Evolutionary conservation across 169 alveolate species (phyloP).

Genomic region (Plasmodium vivax): DNA sequence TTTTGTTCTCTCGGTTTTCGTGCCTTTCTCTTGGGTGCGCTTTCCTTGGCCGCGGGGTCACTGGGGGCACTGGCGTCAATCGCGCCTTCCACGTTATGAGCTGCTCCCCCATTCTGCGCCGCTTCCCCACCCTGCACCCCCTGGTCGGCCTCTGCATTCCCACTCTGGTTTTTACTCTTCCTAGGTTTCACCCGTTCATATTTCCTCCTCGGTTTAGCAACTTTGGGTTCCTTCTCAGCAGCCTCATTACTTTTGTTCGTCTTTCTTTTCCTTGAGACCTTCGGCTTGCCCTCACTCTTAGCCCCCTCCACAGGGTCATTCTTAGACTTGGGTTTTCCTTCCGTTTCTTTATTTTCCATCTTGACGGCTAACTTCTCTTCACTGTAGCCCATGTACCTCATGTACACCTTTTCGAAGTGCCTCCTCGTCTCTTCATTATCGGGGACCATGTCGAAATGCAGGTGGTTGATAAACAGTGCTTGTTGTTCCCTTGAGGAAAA

Average conservation of each 20-base stretch:
- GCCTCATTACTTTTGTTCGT: conserved; percentile 1
- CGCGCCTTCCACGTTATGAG: neutral
- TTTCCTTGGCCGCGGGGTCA: neutral
- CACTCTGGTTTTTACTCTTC: conserved; percentile 24
- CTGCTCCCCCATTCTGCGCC: neutral
- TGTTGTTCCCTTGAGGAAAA: conserved; percentile 27
- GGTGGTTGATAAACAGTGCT: conserved; percentile 14
- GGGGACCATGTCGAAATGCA: conserved; percentile 69
- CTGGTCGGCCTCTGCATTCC: neutral
- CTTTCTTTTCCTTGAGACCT: conserved; percentile 28
- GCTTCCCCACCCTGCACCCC: neutral
- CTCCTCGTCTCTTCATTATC: conserved; percentile 48
- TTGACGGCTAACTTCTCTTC: neutral
- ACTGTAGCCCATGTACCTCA: conserved; percentile 60
- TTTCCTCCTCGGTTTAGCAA: conserved; percentile 71
- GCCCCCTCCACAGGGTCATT: neutral
- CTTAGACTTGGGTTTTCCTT: conserved; percentile 2
- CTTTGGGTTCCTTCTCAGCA: conserved; percentile 8
- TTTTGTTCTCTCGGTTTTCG: conserved; percentile 26
- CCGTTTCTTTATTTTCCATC: neutral
- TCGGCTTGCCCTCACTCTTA: conserved; percentile 41
- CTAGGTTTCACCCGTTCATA: conserved; percentile 60
- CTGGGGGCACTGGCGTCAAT: neutral
- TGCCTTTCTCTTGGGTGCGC: neutral
- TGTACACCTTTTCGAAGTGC: conserved; percentile 39